Evolutionary conservation across 441 rosid species (phyloP), one percentile per base, ranked within the genome.

Genomic region (Viola pubescens): DNA sequence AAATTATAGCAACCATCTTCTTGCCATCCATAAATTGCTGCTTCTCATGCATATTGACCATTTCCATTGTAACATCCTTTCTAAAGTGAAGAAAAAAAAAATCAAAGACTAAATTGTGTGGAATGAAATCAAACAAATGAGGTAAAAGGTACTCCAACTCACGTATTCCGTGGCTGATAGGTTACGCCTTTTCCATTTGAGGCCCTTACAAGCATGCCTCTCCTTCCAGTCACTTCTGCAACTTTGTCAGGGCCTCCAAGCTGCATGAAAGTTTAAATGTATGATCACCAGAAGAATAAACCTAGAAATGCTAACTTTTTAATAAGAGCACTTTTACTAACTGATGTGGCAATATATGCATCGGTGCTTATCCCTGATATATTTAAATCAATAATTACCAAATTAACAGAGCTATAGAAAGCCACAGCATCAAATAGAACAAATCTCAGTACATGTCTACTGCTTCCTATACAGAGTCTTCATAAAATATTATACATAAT

Each of bases 11-110:
- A 70, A 85, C 95, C n/a, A 76, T 78, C 70, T 90, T 94, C 81
- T 90, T 90, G 60, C 99, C 95, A 70, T 88, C 95, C 99, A 94
- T 94, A 77, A 94, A 94, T 68, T 79, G 88, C 82, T 94, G 94
- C 77, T 94, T 94, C 78, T 90, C 99, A 48, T 88, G 87, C 99
- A 94, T 94, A 80, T 94, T 94, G 70, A 90, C 99, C 99, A 94
- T 94, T 80, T 94, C 99, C 99, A 94, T 85, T 50, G 89, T 77
- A 41, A 94, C 79, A 60, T 94, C 99, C 84, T 94, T 94, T 69
- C 99, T 94, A 70, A 63, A 83, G 70, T 41, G 65, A 65, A 4
- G 54, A 43, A 56, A 66, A 26, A 66, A 63, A 70, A 61, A n/a
- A 56, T 26, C 76, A 56, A 61, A 26, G 34, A 37, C 40, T 75